Conservation (phyloP, 139 green algal species). For the Micromonas pusilla region DNA sequence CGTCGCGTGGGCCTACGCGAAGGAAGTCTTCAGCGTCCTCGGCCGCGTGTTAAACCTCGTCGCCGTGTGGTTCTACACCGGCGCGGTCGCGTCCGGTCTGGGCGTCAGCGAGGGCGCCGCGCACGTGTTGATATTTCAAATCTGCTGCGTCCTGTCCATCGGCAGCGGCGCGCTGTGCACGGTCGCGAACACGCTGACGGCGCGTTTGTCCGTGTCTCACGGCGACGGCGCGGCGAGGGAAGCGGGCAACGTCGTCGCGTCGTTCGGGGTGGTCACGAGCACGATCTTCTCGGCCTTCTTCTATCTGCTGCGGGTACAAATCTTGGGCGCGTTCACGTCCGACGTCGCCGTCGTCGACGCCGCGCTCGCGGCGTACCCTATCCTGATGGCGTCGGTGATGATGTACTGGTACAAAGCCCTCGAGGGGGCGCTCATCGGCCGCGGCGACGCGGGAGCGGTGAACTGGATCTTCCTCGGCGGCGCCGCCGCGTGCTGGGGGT, state of each 20-base stretch:
- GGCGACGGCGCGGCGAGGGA: not conserved
- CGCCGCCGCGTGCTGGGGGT: not conserved
- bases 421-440: not conserved
- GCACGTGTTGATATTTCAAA: not conserved
- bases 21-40: not conserved
- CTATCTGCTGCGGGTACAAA: not conserved
- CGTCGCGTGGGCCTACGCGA: not conserved
- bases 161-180: not conserved
- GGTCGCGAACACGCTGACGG: not conserved
- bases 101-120: not conserved
- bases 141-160: not conserved
- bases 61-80: not conserved
- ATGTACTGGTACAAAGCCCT: not conserved
- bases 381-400: not conserved
- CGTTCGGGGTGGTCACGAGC: not conserved
- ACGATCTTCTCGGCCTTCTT: not conserved
- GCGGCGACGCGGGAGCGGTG: not conserved
- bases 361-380: not conserved
- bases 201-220: not conserved
- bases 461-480: not conserved
- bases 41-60: not conserved
- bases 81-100: not conserved
- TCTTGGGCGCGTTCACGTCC: not conserved
- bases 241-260: not conserved
- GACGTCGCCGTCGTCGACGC: not conserved